Evolutionary conservation across 1,284 basidiomycete genomes (phyloP), one percentile per base, ranked within the genome.

Genomic region (Megacollybia platyphylla): DNA sequence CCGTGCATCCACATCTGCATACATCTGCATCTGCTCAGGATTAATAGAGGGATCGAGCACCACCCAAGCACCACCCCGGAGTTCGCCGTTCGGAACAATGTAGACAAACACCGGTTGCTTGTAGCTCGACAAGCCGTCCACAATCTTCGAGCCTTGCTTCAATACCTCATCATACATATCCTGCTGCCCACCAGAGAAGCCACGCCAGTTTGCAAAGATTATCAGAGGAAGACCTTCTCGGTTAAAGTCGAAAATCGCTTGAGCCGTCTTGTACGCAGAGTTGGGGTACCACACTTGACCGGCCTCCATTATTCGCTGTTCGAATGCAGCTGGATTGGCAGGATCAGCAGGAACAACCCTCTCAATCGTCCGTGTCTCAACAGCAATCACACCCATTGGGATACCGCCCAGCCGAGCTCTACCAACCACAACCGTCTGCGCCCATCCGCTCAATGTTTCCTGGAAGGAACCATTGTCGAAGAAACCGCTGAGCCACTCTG

Each of bases 281-380:
- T 99, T 98, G 40, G 96, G 96, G 65, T 97, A 98, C 96, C 96
- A 99, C 10, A 87, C 96, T 61, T 98, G 97, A 55, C 96, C 96
- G 29, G 96, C 96, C 60, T 98, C 94, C 82, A 97, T 93, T 62
- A 98, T 92, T 53, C 86, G 84, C 60, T 93, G 93, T 65, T 99
- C 96, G 62, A 93, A 91, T 35, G 94, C 98, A 35, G 88, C 76
- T 20, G 96, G 87, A 64, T 98, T 98, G 45, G 96, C 96, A n/a
- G 96, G 96, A 58, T 99, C 96, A 37, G 96, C 96, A 30, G 96
- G 94, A 36, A 97, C 85, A 41, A 98, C 76, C 42, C 93, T 87
- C 65, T 99, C 96, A 49, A 98, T 88, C 5, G 92, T 97, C 45
- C 96, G 86, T 10, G 96, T 96, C 66, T 97, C 92, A 46, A 98